A percentile compares a stretch with the other conserved stretches of the same genome.
Conservation (phyloP, 1,284 basidiomycete genomes). For the Heterobasidion parviporum region DNA sequence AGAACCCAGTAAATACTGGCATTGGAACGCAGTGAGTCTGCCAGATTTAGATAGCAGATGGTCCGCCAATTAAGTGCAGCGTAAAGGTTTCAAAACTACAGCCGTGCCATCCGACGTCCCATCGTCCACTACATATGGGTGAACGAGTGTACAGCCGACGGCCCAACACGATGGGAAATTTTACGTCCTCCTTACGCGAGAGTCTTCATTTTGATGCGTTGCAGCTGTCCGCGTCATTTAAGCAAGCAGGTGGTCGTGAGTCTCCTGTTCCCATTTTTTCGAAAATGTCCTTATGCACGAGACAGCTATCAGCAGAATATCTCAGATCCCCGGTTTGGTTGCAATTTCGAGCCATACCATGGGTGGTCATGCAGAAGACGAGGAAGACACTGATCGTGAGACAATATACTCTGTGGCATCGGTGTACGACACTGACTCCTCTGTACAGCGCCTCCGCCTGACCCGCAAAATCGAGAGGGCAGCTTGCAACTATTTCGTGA, state of each 20-base stretch:
- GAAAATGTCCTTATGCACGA: neutral
- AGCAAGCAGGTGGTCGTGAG: conserved; percentile 3
- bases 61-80: neutral
- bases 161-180: neutral
- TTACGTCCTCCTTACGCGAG: neutral
- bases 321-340: conserved; percentile 1
- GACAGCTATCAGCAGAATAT: conserved; percentile 2
- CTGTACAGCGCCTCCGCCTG: neutral
- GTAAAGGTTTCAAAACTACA: neutral
- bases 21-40: neutral
- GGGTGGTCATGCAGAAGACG: conserved; percentile 1
- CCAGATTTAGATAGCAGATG: neutral
- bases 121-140: neutral
- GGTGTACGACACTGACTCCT: neutral
- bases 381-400: neutral
- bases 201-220: neutral
- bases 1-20: neutral
- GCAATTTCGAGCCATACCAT: conserved; percentile 1
- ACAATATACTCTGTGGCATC: neutral
- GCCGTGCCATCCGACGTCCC: neutral
- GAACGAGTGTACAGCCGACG: neutral
- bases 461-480: conserved; percentile 3
- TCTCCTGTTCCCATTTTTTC: neutral
- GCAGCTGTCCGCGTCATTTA: neutral
- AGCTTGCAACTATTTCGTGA: conserved; percentile 1